Conservation (phyloP, 2,329 filamentous ascomycete genomes). For the Fonsecaea multimorphosa region DNA sequence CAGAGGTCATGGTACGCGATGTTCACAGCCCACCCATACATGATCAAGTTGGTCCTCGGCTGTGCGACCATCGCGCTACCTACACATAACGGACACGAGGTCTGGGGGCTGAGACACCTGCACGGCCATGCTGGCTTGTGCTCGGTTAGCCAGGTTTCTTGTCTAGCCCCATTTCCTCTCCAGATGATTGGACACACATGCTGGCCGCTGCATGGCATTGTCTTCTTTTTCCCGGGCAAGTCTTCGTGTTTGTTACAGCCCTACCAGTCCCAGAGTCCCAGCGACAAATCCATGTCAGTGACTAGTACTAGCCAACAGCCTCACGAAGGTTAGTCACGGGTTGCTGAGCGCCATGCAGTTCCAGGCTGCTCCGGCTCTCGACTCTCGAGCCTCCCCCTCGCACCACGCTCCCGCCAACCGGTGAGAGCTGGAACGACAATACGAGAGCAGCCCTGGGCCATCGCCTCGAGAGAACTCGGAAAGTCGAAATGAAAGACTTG, state of each 20-base stretch:
- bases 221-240: background rate
- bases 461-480: background rate
- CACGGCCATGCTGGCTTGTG: background rate
- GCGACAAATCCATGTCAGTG: background rate
- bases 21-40: background rate
- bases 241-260: slow-evolving; percentile 10
- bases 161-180: slow-evolving; percentile 4
- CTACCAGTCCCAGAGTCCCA: background rate
- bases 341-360: background rate
- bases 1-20: background rate
- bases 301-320: background rate
- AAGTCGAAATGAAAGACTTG: background rate
- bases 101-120: background rate
- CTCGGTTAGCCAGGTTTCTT: slow-evolving; percentile 4
- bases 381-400: no score
- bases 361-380: background rate
- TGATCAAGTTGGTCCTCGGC: background rate
- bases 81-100: background rate
- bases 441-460: background rate
- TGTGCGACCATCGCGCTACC: background rate
- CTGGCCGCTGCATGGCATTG: background rate
- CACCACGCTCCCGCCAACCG: background rate
- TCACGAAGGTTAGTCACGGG: background rate
- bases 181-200: background rate
- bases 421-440: background rate